phyloP scores from a whole-genome alignment of 257 asterid genomes.

The Solanum okadae region DNA sequence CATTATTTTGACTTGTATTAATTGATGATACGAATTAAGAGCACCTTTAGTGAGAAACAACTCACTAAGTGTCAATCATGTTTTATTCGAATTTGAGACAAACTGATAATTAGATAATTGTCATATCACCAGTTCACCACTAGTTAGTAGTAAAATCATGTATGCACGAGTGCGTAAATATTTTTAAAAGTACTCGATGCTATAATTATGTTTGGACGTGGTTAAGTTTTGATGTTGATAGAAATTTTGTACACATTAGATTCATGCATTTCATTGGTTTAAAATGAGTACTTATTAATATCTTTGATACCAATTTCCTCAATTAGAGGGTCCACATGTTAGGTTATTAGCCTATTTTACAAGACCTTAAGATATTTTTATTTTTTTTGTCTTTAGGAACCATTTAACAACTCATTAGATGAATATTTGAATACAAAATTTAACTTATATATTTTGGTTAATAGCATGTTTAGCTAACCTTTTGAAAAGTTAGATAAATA shows the following conservation, averaged over 20 bases:
- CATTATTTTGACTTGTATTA: too few species aligned
- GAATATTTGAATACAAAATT: not conserved
- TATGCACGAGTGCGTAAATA: not conserved
- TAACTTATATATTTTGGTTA: too few species aligned
- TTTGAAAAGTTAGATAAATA: too few species aligned
- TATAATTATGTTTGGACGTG: not conserved
- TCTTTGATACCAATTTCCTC: not conserved
- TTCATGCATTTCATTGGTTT: not conserved
- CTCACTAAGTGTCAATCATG: not conserved
- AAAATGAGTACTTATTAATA: not conserved
- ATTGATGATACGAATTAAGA: not conserved
- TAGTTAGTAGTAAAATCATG: not conserved
- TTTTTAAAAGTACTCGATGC: not conserved
- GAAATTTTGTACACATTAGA: not conserved
- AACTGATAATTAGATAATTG: not conserved
- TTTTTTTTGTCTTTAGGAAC: not conserved
- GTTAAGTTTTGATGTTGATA: not conserved
- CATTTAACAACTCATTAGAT: not conserved
- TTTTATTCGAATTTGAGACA: not conserved
- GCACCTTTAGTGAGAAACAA: not conserved
- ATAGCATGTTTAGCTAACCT: too few species aligned
- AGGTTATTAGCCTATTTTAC: not conserved
- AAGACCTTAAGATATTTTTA: not conserved
- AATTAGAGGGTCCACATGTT: too few species aligned
- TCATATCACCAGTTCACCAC: not conserved